Base-by-base conservation (phyloP, 2,329 filamentous ascomycete genomes). In the Grosmannia huntii region DNA sequence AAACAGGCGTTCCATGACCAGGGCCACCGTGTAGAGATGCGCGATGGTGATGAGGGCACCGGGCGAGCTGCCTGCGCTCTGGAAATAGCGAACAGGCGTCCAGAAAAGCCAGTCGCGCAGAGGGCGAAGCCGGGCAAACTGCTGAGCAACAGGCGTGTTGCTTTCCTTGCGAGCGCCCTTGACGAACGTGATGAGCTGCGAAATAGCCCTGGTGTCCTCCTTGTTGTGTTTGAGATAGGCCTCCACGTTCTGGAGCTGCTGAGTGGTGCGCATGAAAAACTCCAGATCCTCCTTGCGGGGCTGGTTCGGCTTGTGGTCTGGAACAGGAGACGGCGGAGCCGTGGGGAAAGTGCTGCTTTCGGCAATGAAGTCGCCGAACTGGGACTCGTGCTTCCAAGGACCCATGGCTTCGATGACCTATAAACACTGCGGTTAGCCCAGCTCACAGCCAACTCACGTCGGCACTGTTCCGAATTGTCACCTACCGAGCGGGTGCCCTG, bases 81-180 rank as follows among this genome's bases (percentile, higher is more conserved):
- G 86, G 28, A 96, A 79, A 65, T 91, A 86, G 64, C 85, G 84
- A 38, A 96, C 85, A 0, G 94, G 94, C 58, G 96, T 83, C 90
- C 92, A 97, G 73, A 97, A 96, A 19, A 97, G 81, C 90, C 92
- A 96, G 65, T 89, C 88, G 58, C 91, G 82, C 60, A 99, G 80
- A 11, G 89, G 86, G 63, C 95, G 91, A 12, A 97, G 82, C 63
- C 91, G 87, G 66, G 90, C 87, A 68, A 96, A 97, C 67, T 95
- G 89, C 68, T 95, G 85, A 27, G 90, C 83, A 27, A 84, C 83
- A 62, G 87, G 79, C 14, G 80, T 79, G 5, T 85, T 83, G 67
- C 84, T 83, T 63, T 89, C 83, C 68, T 87, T 84, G 67, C 84
- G 83, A 59, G 88, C 79, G 49, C 84, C 81, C 71, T 87, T 84